A percentile compares a stretch with the other conserved stretches of the same genome.
Conservation (phyloP, 1,284 basidiomycete species). For the Cystobasidiaceae sp. region DNA sequence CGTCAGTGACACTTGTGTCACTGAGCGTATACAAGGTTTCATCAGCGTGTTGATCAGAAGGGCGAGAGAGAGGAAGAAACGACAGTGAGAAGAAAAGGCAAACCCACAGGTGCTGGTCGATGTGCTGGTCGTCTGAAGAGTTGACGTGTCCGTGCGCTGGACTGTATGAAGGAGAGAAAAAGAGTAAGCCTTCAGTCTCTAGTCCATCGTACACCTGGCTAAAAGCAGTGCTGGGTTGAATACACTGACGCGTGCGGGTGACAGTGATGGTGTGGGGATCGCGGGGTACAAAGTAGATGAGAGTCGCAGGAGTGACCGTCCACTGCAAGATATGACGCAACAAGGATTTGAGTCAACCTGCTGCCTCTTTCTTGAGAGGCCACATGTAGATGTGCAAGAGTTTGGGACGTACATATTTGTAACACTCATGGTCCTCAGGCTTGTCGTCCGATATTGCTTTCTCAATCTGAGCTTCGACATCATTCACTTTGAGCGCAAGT, state of each 20-base stretch:
- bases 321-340: too few species aligned
- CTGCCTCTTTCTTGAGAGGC: too few species aligned
- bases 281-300: conserved; percentile 16
- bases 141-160: conserved; percentile 20
- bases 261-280: conserved; percentile 18
- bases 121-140: conserved; percentile 14
- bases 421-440: conserved; percentile 7
- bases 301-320: conserved; percentile 10
- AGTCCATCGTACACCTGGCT: too few species aligned
- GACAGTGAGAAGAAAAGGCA: neutral
- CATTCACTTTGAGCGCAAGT: neutral
- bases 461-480: conserved; percentile 9
- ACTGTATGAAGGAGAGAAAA: neutral
- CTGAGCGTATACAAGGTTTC: neutral
- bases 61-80: neutral
- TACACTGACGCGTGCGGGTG: neutral
- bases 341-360: too few species aligned
- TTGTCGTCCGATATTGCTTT: conserved; percentile 1
- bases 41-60: neutral
- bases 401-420: conserved; percentile 9
- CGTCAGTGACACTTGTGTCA: neutral
- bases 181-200: too few species aligned
- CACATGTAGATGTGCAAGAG: too few species aligned
- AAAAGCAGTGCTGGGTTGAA: neutral
- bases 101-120: conserved; percentile 6